phyloP scores from a whole-genome alignment of 2,329 filamentous ascomycete genomes.

The Arthroderma uncinatum region DNA sequence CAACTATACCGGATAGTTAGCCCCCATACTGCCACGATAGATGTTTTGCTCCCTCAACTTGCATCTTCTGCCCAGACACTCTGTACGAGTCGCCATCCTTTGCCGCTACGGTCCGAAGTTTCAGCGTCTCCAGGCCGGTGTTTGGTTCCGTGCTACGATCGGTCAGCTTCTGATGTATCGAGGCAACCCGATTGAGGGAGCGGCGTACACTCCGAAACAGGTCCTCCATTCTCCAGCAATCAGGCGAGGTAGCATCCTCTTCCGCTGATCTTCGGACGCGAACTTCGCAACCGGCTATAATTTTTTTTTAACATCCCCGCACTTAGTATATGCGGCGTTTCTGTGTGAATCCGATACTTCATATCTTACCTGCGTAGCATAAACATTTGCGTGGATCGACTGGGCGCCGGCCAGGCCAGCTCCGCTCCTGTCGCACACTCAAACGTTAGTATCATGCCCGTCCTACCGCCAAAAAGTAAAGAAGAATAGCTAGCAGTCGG shows the following conservation, averaged over 20 bases:
- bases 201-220: conserved; percentile 58
- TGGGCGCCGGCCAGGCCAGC: conserved; percentile 64
- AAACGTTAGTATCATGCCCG: not conserved
- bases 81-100: conserved; percentile 52
- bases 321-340: not conserved
- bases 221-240: conserved; percentile 60
- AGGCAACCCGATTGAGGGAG: not conserved
- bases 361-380: conserved; percentile 48
- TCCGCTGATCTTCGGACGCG: conserved; percentile 53
- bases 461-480: not conserved
- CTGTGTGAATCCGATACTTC: not conserved
- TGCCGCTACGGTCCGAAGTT: conserved; percentile 54
- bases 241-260: conserved; percentile 56
- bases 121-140: conserved; percentile 65
- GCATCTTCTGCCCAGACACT: conserved; percentile 67
- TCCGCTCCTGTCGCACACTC: conserved; percentile 39
- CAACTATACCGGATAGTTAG: conserved; percentile 35
- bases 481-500: not conserved
- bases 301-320: not conserved
- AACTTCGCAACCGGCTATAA: conserved; percentile 55
- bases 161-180: conserved; percentile 58
- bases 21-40: not conserved
- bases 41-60: not conserved
- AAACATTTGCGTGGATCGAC: conserved; percentile 46
- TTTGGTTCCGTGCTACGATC: conserved; percentile 57